Percentiles rank a stretch among this genome's conserved stretches.
These are phyloP conservation scores for Phaeosphaeria sp. DNA, from an alignment of 2,329 filamentous ascomycete species.

Conservation along the genomic window DNA sequence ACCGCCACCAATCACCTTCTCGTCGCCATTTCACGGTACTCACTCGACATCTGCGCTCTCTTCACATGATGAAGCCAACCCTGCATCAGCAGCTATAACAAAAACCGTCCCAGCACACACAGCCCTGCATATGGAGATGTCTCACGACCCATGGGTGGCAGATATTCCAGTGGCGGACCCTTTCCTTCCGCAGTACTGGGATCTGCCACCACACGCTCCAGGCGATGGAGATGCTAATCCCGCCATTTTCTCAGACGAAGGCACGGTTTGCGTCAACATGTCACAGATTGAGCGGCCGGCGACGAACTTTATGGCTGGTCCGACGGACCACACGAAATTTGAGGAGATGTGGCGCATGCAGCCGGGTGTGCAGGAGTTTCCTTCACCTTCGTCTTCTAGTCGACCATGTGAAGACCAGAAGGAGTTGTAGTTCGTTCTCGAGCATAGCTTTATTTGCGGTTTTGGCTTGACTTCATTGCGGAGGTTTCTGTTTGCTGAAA, in stretches of 20 bases:
- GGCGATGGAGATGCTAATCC: not conserved
- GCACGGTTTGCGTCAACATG: not conserved
- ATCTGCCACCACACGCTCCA: not conserved
- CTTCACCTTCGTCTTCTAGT: not conserved
- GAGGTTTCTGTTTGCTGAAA: not conserved
- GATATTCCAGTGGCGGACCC: not conserved
- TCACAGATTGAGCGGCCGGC: not conserved
- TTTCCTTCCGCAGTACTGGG: not conserved
- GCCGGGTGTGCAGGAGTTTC: not conserved
- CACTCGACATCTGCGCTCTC: not conserved
- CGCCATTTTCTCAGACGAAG: not conserved
- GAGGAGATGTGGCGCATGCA: not conserved
- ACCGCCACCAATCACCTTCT: slow-evolving; percentile 4
- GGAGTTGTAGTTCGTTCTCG: not conserved
- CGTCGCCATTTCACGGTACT: not conserved
- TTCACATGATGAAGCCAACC: not conserved
- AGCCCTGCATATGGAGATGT: not conserved
- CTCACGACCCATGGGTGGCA: not conserved
- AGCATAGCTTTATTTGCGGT: not conserved
- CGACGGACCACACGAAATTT: not conserved
- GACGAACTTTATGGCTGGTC: not conserved
- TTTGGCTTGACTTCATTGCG: not conserved
- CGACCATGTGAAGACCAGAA: not conserved
- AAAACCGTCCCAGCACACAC: not conserved
- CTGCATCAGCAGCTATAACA: not conserved